A percentile compares a stretch with the other conserved stretches of the same genome.
Conservation (phyloP, 768 basidiomycete species). For the Tylopilus sp. region DNA sequence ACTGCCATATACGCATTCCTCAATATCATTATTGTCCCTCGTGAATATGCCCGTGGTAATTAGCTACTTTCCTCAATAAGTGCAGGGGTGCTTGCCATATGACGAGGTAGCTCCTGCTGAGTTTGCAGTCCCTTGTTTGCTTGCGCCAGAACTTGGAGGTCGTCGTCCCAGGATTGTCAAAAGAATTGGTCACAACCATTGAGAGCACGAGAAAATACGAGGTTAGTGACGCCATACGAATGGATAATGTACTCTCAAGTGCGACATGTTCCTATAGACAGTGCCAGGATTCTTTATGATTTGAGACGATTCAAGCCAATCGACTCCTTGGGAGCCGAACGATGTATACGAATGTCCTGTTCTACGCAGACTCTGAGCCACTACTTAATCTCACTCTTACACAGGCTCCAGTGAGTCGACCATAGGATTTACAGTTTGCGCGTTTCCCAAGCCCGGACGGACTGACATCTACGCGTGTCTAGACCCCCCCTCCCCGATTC, state of each 20-base stretch:
- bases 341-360: not conserved
- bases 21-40: too few relatives aligned
- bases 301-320: not conserved
- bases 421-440: not conserved
- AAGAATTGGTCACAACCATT: too few relatives aligned
- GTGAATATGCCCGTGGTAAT: too few relatives aligned
- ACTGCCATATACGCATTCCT: too few relatives aligned
- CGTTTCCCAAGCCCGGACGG: not conserved
- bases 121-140: too few relatives aligned
- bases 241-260: not conserved
- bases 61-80: too few relatives aligned
- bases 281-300: not conserved
- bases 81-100: too few relatives aligned
- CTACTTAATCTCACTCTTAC: not conserved
- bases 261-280: not conserved
- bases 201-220: not conserved
- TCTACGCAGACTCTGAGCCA: not conserved
- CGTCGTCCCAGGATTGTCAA: too few relatives aligned
- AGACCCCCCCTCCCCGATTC: conserved; percentile 7
- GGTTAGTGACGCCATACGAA: not conserved
- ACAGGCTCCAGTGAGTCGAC: not conserved
- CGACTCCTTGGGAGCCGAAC: not conserved
- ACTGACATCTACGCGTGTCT: too few relatives aligned
- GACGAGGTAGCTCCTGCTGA: too few relatives aligned
- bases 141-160: too few relatives aligned